Base-by-base conservation (phyloP, 352 stramenopile species). In the Hyaloperonospora arabidopsidis region DNA sequence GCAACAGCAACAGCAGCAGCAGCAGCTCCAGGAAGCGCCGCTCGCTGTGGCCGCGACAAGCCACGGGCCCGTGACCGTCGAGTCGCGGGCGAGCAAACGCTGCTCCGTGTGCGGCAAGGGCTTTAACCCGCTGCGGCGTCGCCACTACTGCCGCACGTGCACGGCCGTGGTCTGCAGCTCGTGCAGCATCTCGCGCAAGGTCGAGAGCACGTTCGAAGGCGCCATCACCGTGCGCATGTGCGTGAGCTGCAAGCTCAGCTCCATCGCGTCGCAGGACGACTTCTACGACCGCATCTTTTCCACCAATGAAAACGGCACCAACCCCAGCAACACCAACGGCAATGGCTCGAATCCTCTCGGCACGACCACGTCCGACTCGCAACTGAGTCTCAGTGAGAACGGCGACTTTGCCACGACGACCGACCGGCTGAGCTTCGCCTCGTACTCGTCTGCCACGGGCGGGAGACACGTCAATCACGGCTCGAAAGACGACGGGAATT, bases 261-360 rank as follows among this genome's bases (percentile, higher is more conserved):
- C 77, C 34, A 74, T 77, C 13, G 66, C 77, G 39, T 66, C 68
- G 7, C 73, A 87, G 34, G 77, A 88, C 50, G 80, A 91, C 57
- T 90, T 87, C 49, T 89, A 90, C 63, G 76, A 89, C 63, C 74
- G 73, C 40, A 87, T 89, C 56, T 88, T 88, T 63, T 82, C 77
- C 12, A 73, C 70, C 54, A 54, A 77, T 61, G 50, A 57, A 4
- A 32, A 32, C 8, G 25, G 25, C 25, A 8, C n/a, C n/a, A n/a
- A n/a, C n/a, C n/a, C n/a, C n/a, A n/a, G n/a, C n/a, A n/a, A n/a
- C n/a, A n/a, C n/a, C 25, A 32, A 32, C 8, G 25, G 25, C 25
- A 8, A 8, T 49, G 50, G 65, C 46, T 28, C 58, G 0, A 51
- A 59, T 22, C 32, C 46, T 6, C 6, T 38, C 2, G 48, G 45